Evolutionary conservation across 1,139 yeast species (phyloP), one percentile per base, ranked within the genome.

Genomic region (Diutina siamensis): DNA sequence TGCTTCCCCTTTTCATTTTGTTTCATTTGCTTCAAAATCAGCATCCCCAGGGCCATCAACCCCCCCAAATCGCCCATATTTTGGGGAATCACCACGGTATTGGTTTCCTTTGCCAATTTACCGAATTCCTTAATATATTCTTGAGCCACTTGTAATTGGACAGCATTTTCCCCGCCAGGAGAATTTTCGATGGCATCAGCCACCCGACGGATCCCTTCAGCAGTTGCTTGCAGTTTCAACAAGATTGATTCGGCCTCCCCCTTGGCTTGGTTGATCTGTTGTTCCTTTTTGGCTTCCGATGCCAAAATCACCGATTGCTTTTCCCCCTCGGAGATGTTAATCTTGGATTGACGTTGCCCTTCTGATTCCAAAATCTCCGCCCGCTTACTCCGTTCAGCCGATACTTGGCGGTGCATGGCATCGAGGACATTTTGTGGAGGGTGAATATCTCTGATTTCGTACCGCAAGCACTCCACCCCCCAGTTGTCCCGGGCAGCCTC

Each of bases 321-420:
- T 55, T 80, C 86, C 69, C 88, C 89, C 48, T 63, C 65, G 48
- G 94, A 88, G 50, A 81, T 78, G 60, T 85, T 86, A 58, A 85
- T 85, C 47, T 76, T 81, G 31, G 86, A 71, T 57, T 83, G 88
- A 58, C 89, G 75, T 48, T 76, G 78, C 63, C 95, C 95, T 64
- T 85, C 95, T 45, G 88, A 79, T 57, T 85, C 95, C 59, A 85
- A 72, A 52, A 85, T 86, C 60, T 84, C 92, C 2, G 95, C 95
- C 51, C 94, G 71, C 61, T 85, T 85, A 44, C 89, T 79, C 55
- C 95, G 71, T 60, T 86, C 95, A 28, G 94, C 94, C 48, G 83
- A 75, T 10, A 86, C 95, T 63, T 84, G 94, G 58, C 92, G 76
- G 62, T 85, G 94, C 95, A 85, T 85, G 36, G 94, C 94, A 55